phyloP scores from a whole-genome alignment of 768 basidiomycete genomes.

The Pleurotus platypus region DNA sequence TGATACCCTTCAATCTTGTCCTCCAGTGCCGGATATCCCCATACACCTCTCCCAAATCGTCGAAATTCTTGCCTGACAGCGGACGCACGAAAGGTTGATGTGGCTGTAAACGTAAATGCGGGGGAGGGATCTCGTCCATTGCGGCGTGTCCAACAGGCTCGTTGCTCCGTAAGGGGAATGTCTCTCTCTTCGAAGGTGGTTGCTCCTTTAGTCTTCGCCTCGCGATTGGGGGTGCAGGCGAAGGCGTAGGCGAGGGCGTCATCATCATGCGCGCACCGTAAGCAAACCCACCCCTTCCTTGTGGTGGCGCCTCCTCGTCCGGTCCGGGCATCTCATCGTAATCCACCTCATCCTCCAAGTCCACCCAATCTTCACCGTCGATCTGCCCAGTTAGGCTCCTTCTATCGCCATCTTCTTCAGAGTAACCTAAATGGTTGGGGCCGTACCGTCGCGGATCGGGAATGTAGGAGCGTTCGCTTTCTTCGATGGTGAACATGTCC shows the following conservation, averaged over 20 bases:
- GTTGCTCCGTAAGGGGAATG: conserved; percentile 54
- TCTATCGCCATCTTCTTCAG: conserved; percentile 9
- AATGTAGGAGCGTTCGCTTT: conserved; percentile 28
- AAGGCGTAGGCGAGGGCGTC: conserved; percentile 19
- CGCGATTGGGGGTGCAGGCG: conserved; percentile 32
- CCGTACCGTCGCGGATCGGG: conserved; percentile 54
- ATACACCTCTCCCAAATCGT: conserved; percentile 64
- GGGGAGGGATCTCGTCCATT: conserved; percentile 44
- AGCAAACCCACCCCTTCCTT: not conserved
- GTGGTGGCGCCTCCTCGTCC: not conserved
- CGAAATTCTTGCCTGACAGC: conserved; percentile 65
- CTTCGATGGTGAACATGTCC: conserved; percentile 8
- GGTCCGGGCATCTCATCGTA: conserved; percentile 11
- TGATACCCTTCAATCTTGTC: conserved; percentile 66
- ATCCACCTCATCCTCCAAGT: conserved; percentile 27
- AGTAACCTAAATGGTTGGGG: conserved; percentile 41
- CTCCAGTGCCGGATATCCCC: conserved; percentile 69
- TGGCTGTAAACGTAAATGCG: conserved; percentile 68
- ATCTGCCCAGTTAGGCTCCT: conserved; percentile 20
- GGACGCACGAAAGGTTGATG: conserved; percentile 73
- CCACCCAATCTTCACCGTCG: conserved; percentile 56
- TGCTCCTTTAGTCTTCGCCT: conserved; percentile 32
- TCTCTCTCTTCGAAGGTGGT: conserved; percentile 46
- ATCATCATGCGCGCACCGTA: not conserved
- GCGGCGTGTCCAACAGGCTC: conserved; percentile 21